These are phyloP conservation scores for Cyberlindnera meyerae DNA, from an alignment of 805 yeast genomes.

Conservation along the genomic window DNA sequence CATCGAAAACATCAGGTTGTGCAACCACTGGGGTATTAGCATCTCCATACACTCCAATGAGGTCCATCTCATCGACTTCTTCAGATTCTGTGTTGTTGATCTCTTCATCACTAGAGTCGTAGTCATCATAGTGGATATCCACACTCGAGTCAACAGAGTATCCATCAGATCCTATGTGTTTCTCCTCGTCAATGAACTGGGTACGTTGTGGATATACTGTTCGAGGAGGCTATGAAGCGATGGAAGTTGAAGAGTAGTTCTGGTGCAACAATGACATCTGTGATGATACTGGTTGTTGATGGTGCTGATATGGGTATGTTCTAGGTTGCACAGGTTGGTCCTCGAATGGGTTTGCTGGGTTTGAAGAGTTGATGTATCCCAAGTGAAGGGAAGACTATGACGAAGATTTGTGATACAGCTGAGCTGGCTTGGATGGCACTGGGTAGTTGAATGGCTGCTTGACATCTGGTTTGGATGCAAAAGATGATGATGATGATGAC, in stretches of 20 bases:
- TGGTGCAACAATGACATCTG: too few species aligned
- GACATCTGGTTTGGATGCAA: background rate
- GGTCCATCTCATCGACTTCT: too few species aligned
- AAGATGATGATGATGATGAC: background rate
- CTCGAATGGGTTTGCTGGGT: background rate
- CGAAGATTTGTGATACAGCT: constrained; percentile 3
- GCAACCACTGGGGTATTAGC: too few species aligned
- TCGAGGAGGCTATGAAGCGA: too few species aligned
- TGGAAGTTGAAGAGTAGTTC: too few species aligned
- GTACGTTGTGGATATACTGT: too few species aligned
- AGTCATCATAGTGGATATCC: background rate
- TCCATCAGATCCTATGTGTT: constrained; percentile 2
- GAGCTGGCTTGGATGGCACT: constrained; percentile 1
- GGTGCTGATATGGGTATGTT: constrained; percentile 5
- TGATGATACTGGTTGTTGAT: too few species aligned
- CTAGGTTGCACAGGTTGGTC: background rate
- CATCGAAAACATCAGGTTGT: too few species aligned
- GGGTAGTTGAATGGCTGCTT: constrained; percentile 1
- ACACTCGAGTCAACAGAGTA: background rate
- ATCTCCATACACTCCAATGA: too few species aligned
- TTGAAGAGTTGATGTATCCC: constrained; percentile 2
- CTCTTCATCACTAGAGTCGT: background rate
- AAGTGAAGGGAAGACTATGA: constrained; percentile 7
- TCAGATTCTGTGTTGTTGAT: background rate
- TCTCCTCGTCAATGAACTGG: constrained; percentile 14